Evolutionary conservation across 306 rosid genomes (phyloP).

Genomic region (Cucurbita argyrosperma): DNA sequence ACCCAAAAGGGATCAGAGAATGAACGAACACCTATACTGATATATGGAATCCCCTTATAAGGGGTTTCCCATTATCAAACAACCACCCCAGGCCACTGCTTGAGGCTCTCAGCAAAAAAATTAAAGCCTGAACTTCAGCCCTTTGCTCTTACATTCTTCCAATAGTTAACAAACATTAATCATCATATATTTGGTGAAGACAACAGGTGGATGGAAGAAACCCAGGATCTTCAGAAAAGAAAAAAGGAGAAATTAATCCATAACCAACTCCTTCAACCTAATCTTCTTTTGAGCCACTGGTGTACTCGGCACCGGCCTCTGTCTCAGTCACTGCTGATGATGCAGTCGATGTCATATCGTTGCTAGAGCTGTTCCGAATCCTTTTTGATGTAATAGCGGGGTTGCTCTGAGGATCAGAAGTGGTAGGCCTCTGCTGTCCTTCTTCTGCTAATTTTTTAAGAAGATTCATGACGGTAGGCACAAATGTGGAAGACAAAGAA

Average conservation of each 20-base stretch:
- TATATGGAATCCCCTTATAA: not conserved
- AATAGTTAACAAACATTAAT: conserved; percentile 2
- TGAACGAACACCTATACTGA: conserved; percentile 1
- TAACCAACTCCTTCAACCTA: conserved; percentile 12
- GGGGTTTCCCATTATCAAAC: not conserved
- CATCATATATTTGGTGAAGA: not conserved
- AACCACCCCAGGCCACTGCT: conserved; percentile 3
- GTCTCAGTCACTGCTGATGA: conserved; percentile 44
- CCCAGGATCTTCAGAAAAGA: conserved; percentile 22
- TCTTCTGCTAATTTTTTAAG: conserved; percentile 72
- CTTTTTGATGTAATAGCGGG: conserved; percentile 15
- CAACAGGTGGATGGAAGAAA: not conserved
- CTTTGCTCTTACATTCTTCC: not conserved
- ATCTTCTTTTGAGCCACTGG: conserved; percentile 38
- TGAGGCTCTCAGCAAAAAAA: conserved; percentile 6
- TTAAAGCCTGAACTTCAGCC: conserved; percentile 8
- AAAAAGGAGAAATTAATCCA: conserved; percentile 10
- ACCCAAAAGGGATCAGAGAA: not conserved
- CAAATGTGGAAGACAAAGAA: conserved; percentile 55
- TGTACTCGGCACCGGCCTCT: conserved; percentile 21
- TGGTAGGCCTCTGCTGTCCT: conserved; percentile 25
- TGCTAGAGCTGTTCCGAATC: conserved; percentile 20
- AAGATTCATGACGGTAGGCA: conserved; percentile 74
- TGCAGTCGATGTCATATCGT: conserved; percentile 31
- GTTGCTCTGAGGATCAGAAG: conserved; percentile 37